phyloP scores from a whole-genome alignment of 2,329 filamentous ascomycete species.

The Eutypella sp. region DNA sequence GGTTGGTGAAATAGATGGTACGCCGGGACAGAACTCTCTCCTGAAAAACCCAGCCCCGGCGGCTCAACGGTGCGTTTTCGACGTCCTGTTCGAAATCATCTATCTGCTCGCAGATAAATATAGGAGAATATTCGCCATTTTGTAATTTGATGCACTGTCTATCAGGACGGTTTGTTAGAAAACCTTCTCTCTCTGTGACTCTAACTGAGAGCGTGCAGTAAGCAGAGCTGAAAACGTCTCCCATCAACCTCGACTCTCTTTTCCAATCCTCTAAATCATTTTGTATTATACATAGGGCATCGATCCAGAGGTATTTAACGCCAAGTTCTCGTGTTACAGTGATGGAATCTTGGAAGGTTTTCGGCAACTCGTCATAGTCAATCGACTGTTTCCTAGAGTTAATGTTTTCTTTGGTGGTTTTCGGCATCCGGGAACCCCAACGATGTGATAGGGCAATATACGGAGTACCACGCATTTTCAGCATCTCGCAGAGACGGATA shows the following conservation, averaged over 20 bases:
- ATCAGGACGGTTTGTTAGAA: background rate
- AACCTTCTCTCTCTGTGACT: background rate
- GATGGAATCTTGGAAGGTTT: slow-evolving; percentile 2
- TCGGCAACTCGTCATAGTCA: background rate
- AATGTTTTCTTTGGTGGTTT: background rate
- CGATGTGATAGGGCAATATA: background rate
- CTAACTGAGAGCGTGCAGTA: slow-evolving; percentile 12
- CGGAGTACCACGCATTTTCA: background rate
- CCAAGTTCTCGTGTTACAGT: background rate
- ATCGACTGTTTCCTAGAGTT: background rate
- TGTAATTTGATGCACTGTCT: background rate
- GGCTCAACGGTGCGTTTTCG: slow-evolving; percentile 5
- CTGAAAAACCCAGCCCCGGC: slow-evolving; percentile 13
- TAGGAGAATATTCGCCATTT: background rate
- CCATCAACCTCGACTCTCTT: slow-evolving; percentile 7
- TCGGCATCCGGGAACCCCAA: background rate
- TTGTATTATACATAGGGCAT: slow-evolving; percentile 5
- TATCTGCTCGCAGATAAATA: slow-evolving; percentile 10
- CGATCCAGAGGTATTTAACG: slow-evolving; percentile 6
- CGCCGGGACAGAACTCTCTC: slow-evolving; percentile 12
- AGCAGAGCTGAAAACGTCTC: slow-evolving; percentile 10
- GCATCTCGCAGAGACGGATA: background rate
- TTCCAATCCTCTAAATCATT: slow-evolving; percentile 5
- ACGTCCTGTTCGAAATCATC: slow-evolving; percentile 15
- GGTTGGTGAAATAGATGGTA: slow-evolving; percentile 11